These are phyloP conservation scores for Pseudocercospora pini-densiflorae DNA, from an alignment of 2,329 filamentous ascomycete genomes.

Conservation along the genomic window DNA sequence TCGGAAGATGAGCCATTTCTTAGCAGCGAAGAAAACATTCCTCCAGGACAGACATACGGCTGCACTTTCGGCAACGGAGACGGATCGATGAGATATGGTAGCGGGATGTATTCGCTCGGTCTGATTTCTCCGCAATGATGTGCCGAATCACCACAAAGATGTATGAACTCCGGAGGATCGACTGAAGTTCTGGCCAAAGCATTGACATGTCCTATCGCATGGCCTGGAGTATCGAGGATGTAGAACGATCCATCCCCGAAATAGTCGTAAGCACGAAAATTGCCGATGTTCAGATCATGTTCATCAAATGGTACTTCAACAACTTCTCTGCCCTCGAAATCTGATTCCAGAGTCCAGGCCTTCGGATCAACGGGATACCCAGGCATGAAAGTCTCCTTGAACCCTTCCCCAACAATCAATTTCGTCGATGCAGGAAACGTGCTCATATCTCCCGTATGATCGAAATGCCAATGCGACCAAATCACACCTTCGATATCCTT, in stretches of 20 bases:
- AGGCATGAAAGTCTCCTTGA: slow-evolving; percentile 45
- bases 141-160: slow-evolving; percentile 44
- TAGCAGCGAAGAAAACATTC: slow-evolving; percentile 26
- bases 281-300: slow-evolving; percentile 42
- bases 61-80: slow-evolving; percentile 18
- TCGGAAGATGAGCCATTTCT: slow-evolving; percentile 12
- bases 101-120: slow-evolving; percentile 43
- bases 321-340: slow-evolving; percentile 42
- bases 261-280: slow-evolving; percentile 52
- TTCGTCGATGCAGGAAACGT: slow-evolving; percentile 45
- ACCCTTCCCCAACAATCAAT: slow-evolving; percentile 49
- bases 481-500: slow-evolving; percentile 40
- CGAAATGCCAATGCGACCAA: slow-evolving; percentile 36
- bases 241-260: slow-evolving; percentile 60
- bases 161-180: slow-evolving; percentile 45
- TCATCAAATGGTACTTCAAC: slow-evolving; percentile 35
- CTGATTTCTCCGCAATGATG: slow-evolving; percentile 35
- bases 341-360: slow-evolving; percentile 42
- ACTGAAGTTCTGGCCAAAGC: slow-evolving; percentile 50
- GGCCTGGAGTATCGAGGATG: slow-evolving; percentile 55
- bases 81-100: slow-evolving; percentile 35
- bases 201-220: slow-evolving; percentile 53
- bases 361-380: slow-evolving; percentile 46
- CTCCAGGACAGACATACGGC: slow-evolving; percentile 45
- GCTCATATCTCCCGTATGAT: slow-evolving; percentile 49